Conservation (phyloP, 768 basidiomycete species). For the Agaricus blazei region DNA sequence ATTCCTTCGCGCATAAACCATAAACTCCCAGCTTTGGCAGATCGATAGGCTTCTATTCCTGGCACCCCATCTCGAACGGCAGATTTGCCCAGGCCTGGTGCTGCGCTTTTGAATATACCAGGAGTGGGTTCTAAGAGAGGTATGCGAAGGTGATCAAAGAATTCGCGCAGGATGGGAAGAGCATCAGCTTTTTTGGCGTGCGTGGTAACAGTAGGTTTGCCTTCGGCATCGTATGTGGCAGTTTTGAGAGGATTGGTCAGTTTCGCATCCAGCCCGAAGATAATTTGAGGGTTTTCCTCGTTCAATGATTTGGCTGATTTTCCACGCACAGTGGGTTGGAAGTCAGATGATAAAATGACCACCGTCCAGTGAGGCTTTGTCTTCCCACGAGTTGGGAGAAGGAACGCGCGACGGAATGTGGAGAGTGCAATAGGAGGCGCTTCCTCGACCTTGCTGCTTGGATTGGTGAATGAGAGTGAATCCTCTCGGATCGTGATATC, state of each 20-base stretch:
- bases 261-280: constrained; percentile 67
- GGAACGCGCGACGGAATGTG: constrained; percentile 53
- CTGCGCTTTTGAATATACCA: constrained; percentile 52
- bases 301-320: constrained; percentile 26
- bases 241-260: constrained; percentile 40
- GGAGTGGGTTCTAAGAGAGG: constrained; percentile 40
- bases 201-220: constrained; percentile 21
- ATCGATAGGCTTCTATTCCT: constrained; percentile 64
- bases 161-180: constrained; percentile 40
- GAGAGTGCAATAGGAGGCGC: constrained; percentile 41
- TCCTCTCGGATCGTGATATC: constrained; percentile 53
- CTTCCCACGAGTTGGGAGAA: constrained; percentile 74
- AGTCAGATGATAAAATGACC: constrained; percentile 54
- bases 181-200: constrained; percentile 50
- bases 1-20: constrained; percentile 70
- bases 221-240: constrained; percentile 27
- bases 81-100: constrained; percentile 27
- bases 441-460: constrained; percentile 44
- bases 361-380: constrained; percentile 69
- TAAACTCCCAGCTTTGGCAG: constrained; percentile 65
- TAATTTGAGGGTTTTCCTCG: constrained; percentile 45
- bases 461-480: constrained; percentile 48
- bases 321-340: constrained; percentile 30
- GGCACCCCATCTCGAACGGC: constrained; percentile 43
- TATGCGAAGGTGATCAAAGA: constrained; percentile 43